Evolutionary conservation across 768 basidiomycete genomes (phyloP), one percentile per base, ranked within the genome.

Genomic region (Rubroboletus pulcherrimus): DNA sequence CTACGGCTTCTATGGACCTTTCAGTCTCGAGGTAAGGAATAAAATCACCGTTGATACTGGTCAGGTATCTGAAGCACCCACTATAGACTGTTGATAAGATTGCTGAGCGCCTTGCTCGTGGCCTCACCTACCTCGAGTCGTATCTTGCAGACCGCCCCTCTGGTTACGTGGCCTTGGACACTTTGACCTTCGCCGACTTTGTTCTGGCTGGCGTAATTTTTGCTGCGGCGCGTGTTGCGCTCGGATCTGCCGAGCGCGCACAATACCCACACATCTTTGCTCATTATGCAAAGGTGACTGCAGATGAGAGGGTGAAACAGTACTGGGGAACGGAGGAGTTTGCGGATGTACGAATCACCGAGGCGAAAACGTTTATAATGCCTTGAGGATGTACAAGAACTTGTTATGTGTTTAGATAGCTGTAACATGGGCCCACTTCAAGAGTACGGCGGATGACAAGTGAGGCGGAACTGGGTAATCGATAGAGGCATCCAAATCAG

Each of bases 211-310:
- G 63, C n/a, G 35, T 46, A 6, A 52, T 55, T 5, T 51, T 24
- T 17, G 24, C 35, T 33, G 55, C 57, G 5, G 41, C 53, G 14
- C 17, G 14, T 2, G 15, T 47, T 12, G 8, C 63, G 10, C 55
- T 63, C 0, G 63, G 63, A 30, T 41, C 55, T 17, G 47, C 51
- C 10, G 54, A 65, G 12, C 53, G 63, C 8, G 47, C 57, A 11
- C 46, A 45, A 43, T 69, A 58, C 41, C 55, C 58, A 0, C 51
- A 54, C 21, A 7, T 62, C 5, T 66, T 69, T 29, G 56, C 56
- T 40, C 58, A 59, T 44, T 69, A 56, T 9, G 40, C 17, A 24
- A 69, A 44, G 35, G 68, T 67, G 33, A 55, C 65, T 2, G 26
- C 2, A 10, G 60, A 64, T n/a, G 54, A 52, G 35, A 40, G 44